These are phyloP conservation scores for Cajanus cajan DNA, from an alignment of 306 rosid genomes.

Conservation along the genomic window DNA sequence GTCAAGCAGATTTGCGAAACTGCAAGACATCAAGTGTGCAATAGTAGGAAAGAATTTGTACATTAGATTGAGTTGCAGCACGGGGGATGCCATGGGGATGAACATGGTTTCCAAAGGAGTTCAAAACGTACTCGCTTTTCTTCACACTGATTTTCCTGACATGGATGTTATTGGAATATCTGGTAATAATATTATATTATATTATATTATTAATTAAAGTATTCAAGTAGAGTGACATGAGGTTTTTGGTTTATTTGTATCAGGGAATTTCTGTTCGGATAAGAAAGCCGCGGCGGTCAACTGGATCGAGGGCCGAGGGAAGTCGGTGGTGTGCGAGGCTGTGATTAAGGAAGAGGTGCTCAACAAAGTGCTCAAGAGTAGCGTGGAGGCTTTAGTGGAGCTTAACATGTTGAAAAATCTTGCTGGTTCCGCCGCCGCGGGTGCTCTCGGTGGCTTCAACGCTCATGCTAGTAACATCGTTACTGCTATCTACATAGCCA, in stretches of 20 bases:
- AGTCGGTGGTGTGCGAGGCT: slow-evolving; percentile 87
- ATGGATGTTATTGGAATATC: slow-evolving; percentile 95
- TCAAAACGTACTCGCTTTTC: slow-evolving; percentile 71
- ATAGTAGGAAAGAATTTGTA: slow-evolving; percentile 82
- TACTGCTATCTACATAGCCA: slow-evolving; percentile 76
- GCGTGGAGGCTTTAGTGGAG: slow-evolving; percentile 69
- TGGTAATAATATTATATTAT: slow-evolving; percentile 22
- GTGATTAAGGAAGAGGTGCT: slow-evolving; percentile 73
- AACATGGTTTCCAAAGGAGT: slow-evolving; percentile 97
- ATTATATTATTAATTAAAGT: no score
- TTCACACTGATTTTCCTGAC: slow-evolving; percentile 72
- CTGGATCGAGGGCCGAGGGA: slow-evolving; percentile 95
- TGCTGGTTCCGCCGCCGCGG: slow-evolving; percentile 85
- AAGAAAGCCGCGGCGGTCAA: slow-evolving; percentile 91
- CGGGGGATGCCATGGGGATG: slow-evolving; percentile 99
- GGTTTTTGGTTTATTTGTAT: no score
- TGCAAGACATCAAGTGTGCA: slow-evolving; percentile 56
- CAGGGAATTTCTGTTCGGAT: slow-evolving; percentile 86
- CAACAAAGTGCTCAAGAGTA: slow-evolving; percentile 77
- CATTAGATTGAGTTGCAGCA: slow-evolving; percentile 72
- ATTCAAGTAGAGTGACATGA: no score
- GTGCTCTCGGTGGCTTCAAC: slow-evolving; percentile 94
- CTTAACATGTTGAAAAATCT: slow-evolving; percentile 96
- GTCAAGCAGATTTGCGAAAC: slow-evolving; percentile 81
- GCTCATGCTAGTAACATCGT: slow-evolving; percentile 96